Conservation (phyloP, 2,329 filamentous ascomycete genomes). For the Aulographum hederae region DNA sequence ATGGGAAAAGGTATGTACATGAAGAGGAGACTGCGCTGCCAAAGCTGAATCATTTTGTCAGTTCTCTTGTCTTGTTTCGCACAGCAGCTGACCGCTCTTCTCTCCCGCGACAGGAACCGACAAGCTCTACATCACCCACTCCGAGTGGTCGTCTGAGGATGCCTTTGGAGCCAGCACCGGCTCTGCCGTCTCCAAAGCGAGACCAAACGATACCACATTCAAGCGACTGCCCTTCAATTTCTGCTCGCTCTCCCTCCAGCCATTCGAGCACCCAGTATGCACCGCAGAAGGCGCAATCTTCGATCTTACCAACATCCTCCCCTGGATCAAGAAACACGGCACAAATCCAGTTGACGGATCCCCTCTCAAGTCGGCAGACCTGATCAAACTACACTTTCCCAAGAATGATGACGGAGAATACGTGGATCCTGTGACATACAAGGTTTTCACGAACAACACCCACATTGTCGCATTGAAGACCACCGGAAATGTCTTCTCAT, state of each 20-base stretch:
- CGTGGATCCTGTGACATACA: constrained; percentile 92
- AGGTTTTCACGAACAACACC: constrained; percentile 94
- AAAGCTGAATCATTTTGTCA: no score
- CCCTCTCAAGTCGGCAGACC: constrained; percentile 59
- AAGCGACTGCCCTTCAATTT: constrained; percentile 93
- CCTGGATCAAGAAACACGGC: constrained; percentile 85
- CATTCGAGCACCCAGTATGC: constrained; percentile 88
- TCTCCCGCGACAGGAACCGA: constrained; percentile 17
- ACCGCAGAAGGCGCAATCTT: constrained; percentile 77
- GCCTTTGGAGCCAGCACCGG: constrained; percentile 68
- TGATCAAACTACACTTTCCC: constrained; percentile 80
- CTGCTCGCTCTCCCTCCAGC: constrained; percentile 88
- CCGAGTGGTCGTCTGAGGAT: constrained; percentile 88
- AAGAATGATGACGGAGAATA: constrained; percentile 85
- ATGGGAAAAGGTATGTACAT: no score
- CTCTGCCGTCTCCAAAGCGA: constrained; percentile 36
- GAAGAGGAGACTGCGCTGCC: no score
- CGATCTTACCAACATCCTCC: constrained; percentile 81
- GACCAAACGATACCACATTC: constrained; percentile 44
- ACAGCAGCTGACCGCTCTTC: no score
- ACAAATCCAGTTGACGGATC: constrained; percentile 81
- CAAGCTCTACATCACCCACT: constrained; percentile 63
- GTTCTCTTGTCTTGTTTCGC: no score
- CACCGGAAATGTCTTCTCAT: constrained; percentile 90
- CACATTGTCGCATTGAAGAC: constrained; percentile 77